Conservation (phyloP, 1,284 basidiomycete species). For the Ustilago trichophora region DNA sequence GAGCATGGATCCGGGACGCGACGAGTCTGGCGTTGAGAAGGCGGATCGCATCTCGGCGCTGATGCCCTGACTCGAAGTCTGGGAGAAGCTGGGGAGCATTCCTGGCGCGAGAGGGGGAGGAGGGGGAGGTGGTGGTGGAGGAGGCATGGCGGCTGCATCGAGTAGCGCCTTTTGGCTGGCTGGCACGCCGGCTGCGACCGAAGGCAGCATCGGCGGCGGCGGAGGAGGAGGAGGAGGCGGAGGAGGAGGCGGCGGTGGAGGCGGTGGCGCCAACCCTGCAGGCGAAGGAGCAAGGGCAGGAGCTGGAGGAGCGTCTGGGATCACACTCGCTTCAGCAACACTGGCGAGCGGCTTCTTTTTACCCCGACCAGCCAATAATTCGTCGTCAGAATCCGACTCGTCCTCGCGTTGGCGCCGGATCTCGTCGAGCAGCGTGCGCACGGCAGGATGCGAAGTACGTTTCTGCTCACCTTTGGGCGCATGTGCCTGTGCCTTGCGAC, state of each 20-base stretch:
- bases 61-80: too few relatives aligned
- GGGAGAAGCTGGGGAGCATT: constrained; percentile 26
- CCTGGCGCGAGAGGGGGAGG: constrained; percentile 40
- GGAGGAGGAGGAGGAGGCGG: constrained; percentile 44
- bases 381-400: constrained; percentile 48
- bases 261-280: constrained; percentile 12
- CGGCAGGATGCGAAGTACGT: constrained; percentile 43
- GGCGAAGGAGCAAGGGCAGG: constrained; percentile 15
- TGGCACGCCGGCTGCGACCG: constrained; percentile 17
- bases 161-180: constrained; percentile 18
- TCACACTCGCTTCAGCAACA: constrained; percentile 13
- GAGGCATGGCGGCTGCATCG: constrained; percentile 42
- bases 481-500: constrained; percentile 28
- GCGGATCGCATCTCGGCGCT: constrained; percentile 37
- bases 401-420: constrained; percentile 52
- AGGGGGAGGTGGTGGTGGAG: constrained; percentile 51
- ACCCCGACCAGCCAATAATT: constrained; percentile 30
- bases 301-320: constrained; percentile 9
- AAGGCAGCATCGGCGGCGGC: constrained; percentile 31
- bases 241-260: constrained; percentile 37
- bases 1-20: constrained; percentile 46
- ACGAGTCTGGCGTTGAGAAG: constrained; percentile 47
- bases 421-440: constrained; percentile 52
- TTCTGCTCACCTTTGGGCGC: constrained; percentile 7
- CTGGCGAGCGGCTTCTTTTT: constrained; percentile 37